These are phyloP conservation scores for Mucor racemosus DNA, from an alignment of 371 early-diverging fungal species.

Conservation along the genomic window DNA sequence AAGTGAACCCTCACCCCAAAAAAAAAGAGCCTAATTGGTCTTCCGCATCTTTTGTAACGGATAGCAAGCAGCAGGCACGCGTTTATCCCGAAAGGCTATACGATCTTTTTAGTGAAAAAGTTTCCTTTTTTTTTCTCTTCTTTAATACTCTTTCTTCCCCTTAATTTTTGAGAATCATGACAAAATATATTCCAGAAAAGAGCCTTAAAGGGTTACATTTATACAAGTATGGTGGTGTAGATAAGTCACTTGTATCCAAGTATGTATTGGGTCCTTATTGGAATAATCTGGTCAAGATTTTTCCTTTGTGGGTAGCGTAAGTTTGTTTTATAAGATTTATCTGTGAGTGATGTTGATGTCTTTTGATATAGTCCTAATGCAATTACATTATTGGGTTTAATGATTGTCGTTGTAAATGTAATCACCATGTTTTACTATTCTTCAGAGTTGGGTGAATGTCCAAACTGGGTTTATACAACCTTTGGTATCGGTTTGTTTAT, in stretches of 20 bases:
- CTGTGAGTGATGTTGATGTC: neutral
- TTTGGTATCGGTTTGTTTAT: constrained; percentile 89
- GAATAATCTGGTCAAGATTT: constrained; percentile 84
- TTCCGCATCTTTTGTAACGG: neutral
- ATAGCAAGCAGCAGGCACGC: neutral
- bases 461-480: constrained; percentile 86
- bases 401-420: constrained; percentile 81
- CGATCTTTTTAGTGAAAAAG: too few relatives aligned
- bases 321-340: constrained; percentile 22
- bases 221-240: constrained; percentile 85
- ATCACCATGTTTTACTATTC: constrained; percentile 71
- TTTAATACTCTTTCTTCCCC: neutral
- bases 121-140: neutral
- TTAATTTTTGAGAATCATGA: constrained; percentile 8
- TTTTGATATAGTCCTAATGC: constrained; percentile 85
- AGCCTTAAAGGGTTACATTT: constrained; percentile 64
- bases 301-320: constrained; percentile 93
- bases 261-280: constrained; percentile 91
- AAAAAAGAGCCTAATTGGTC: neutral
- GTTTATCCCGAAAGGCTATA: neutral
- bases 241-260: constrained; percentile 88
- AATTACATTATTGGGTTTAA: constrained; percentile 94
- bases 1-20: neutral
- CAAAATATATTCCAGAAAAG: constrained; percentile 43
- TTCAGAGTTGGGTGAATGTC: constrained; percentile 82